Percentiles rank a stretch among this genome's conserved stretches.
phyloP scores from a whole-genome alignment of 2,329 filamentous ascomycete species.

The Reticulascus tulasneorum region DNA sequence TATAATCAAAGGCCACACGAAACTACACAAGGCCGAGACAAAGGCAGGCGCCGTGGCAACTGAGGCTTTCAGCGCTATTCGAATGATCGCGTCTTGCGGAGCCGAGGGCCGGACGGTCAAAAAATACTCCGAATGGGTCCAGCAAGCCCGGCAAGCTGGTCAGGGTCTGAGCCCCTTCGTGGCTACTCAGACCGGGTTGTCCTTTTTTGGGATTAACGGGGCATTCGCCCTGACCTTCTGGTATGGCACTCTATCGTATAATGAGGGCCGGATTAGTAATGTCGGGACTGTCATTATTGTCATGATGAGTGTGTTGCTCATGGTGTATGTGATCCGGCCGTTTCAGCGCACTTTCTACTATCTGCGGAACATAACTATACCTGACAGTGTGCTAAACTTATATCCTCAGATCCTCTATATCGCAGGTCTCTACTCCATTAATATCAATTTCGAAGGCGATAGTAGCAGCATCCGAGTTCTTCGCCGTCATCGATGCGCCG shows the following conservation, averaged over 20 bases:
- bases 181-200: constrained; percentile 32
- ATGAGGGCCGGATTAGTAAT: constrained; percentile 30
- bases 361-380: not conserved
- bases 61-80: constrained; percentile 30
- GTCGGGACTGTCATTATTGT: constrained; percentile 33
- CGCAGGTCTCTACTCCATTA: constrained; percentile 26
- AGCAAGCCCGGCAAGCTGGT: constrained; percentile 29
- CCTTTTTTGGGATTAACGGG: constrained; percentile 37
- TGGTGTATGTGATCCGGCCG: too few relatives aligned
- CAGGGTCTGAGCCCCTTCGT: constrained; percentile 33
- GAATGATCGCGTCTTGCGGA: constrained; percentile 39
- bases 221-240: constrained; percentile 41
- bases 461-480: constrained; percentile 21
- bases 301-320: constrained; percentile 30
- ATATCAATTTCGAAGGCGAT: constrained; percentile 25
- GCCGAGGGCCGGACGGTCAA: constrained; percentile 31
- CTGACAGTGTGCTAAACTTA: constrained; percentile 30
- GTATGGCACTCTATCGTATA: constrained; percentile 36
- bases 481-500: constrained; percentile 22
- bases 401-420: constrained; percentile 27
- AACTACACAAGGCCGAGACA: constrained; percentile 29
- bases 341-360: too few relatives aligned
- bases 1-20: constrained; percentile 24
- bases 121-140: constrained; percentile 34
- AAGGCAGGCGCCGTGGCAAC: constrained; percentile 31